Evolutionary conservation across 345 rosid genomes (phyloP).

Genomic region (Populus euphratica): DNA sequence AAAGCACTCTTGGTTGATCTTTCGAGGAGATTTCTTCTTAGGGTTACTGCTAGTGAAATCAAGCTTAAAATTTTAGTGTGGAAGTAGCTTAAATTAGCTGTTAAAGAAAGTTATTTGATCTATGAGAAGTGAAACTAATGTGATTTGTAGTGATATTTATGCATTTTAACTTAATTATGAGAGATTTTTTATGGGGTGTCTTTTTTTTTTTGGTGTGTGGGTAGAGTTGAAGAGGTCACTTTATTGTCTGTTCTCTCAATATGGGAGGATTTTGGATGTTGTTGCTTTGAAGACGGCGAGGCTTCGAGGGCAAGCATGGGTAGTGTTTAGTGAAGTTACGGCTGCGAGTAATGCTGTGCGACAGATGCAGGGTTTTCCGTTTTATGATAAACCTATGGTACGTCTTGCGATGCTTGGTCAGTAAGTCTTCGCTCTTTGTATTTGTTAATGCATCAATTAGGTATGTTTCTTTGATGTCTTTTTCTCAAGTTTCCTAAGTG

Average conservation of each 20-base stretch:
- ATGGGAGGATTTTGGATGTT: constrained; percentile 93
- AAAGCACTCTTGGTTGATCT: not conserved
- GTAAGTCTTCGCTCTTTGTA: not conserved
- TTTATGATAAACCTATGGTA: constrained; percentile 97
- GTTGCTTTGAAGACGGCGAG: constrained; percentile 92
- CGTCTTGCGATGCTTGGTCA: constrained; percentile 13
- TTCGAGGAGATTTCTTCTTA: not conserved
- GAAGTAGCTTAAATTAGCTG: not conserved
- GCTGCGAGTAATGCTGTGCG: constrained; percentile 94
- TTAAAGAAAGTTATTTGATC: not conserved
- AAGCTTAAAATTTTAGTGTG: not conserved
- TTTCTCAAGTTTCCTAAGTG: not conserved
- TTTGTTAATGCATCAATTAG: not conserved
- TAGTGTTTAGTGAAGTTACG: constrained; percentile 79
- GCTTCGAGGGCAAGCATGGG: constrained; percentile 99
- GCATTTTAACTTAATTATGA: not conserved
- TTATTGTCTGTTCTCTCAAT: constrained; percentile 90
- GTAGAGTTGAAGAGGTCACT: constrained; percentile 95
- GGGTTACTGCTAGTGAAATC: not conserved
- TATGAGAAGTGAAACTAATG: not conserved
- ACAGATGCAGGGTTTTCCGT: constrained; percentile 95
- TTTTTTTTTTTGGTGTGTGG: constrained; percentile 1
- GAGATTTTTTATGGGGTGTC: not conserved
- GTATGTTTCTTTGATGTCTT: not conserved
- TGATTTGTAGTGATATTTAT: not conserved